These are phyloP conservation scores for Colletotrichum limetticola DNA, from an alignment of 2,329 filamentous ascomycete genomes.

Conservation along the genomic window DNA sequence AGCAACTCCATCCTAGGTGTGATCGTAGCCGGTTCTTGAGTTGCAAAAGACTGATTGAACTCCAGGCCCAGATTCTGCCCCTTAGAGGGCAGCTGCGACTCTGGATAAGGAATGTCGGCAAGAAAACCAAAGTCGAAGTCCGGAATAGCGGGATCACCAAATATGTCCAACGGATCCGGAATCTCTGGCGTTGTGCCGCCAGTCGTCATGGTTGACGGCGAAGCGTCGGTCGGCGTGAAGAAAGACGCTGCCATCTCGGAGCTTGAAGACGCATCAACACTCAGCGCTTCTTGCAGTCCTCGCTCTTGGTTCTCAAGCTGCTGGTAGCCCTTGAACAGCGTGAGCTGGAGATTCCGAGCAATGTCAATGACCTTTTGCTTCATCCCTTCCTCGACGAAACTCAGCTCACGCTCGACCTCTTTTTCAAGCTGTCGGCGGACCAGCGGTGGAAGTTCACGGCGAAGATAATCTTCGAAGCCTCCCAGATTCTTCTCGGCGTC, in stretches of 20 bases:
- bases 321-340: slow-evolving; percentile 38
- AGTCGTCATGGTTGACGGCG: slow-evolving; percentile 26
- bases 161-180: slow-evolving; percentile 26
- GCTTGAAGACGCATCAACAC: neutral
- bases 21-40: neutral
- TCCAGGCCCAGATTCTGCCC: neutral
- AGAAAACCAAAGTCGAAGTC: slow-evolving; percentile 28
- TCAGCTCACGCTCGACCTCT: slow-evolving; percentile 40
- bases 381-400: slow-evolving; percentile 40
- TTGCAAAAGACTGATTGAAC: neutral
- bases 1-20: slow-evolving; percentile 10
- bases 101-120: neutral
- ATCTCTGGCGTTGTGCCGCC: slow-evolving; percentile 22
- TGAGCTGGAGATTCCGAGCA: slow-evolving; percentile 36
- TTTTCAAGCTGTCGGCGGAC: slow-evolving; percentile 45
- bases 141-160: slow-evolving; percentile 4
- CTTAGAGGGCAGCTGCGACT: neutral
- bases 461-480: slow-evolving; percentile 42
- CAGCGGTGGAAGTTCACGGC: slow-evolving; percentile 45
- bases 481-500: slow-evolving; percentile 38
- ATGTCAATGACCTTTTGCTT: slow-evolving; percentile 39
- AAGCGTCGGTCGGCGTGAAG: slow-evolving; percentile 1
- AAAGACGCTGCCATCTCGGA: neutral
- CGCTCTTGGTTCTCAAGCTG: slow-evolving; percentile 26
- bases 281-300: neutral